Evolutionary conservation across 345 rosid genomes (phyloP), one percentile per base, ranked within the genome.

Genomic region (Acer saccharum): DNA sequence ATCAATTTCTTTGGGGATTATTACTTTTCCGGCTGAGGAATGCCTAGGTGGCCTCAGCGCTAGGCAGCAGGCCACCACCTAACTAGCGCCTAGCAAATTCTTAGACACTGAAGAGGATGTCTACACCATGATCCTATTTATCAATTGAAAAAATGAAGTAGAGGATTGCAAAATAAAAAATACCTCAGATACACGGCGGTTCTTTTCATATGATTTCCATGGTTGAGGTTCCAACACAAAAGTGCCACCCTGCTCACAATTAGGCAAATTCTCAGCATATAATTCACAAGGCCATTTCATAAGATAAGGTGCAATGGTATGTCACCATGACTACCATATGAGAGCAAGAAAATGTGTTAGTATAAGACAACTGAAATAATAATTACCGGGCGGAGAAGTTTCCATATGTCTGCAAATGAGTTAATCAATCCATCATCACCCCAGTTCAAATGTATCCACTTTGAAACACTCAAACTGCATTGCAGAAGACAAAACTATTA

Each of bases 391-490:
- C 73, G 81, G 58, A 96, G 98, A 84, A 91, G 97, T 29, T 52
- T 89, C 97, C 97, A 92, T 70, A 92, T 85, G 83, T 86, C 92
- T 8, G 91, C 80, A 75, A 96, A 96, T 66, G 88, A 83, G 27
- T 90, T 86, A 76, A 94, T 88, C 81, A 96, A 76, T 57, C 98
- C 98, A 71, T 94, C 97, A 46, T 96, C 98, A 35, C 98, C 98
- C 98, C 98, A 94, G 76, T 96, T 96, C 83, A 96, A 83, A 74
- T 96, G 99, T 85, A 96, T 86, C 99, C 99, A 96, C 70, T 96
- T 96, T n/a, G 99, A 83, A 61, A 96, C 95, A 17, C 98, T 95
- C 87, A 95, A 84, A 85, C 98, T 95, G 88, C 85, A 85, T 52
- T 16, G 68, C 57, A 78, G 50, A 57, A 62, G 76, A 21, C 54